These are phyloP conservation scores for Atkinsonella texensis DNA, from an alignment of 2,329 filamentous ascomycete species.

Conservation along the genomic window DNA sequence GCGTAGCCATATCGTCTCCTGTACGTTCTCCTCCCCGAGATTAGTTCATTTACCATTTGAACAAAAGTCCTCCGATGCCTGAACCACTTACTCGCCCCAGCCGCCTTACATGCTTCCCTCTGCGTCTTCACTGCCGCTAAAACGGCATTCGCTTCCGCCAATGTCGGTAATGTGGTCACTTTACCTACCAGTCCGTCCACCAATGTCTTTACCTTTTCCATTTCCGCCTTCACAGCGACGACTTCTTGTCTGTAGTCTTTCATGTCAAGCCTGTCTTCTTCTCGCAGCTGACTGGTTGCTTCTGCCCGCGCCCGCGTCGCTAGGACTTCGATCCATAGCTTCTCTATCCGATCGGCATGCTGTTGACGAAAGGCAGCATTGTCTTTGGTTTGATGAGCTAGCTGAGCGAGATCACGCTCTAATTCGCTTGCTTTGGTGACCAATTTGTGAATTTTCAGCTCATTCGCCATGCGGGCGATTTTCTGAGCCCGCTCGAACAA, in stretches of 20 bases:
- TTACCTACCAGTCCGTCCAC: constrained; percentile 13
- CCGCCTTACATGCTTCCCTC: constrained; percentile 1
- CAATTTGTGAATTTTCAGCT: constrained; percentile 22
- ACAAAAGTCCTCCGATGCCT: background rate
- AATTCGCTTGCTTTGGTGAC: constrained; percentile 17
- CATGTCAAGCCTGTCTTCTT: constrained; percentile 2
- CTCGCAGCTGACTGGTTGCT: constrained; percentile 1
- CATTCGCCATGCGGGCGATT: constrained; percentile 25
- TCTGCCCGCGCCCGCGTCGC: constrained; percentile 18
- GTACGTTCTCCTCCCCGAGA: background rate
- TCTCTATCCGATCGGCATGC: constrained; percentile 18
- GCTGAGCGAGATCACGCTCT: constrained; percentile 16
- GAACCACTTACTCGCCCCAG: background rate
- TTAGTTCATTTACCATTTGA: background rate
- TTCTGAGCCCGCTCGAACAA: constrained; percentile 18
- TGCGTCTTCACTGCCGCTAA: constrained; percentile 4
- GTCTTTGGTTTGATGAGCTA: constrained; percentile 15
- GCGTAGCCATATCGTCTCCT: constrained; percentile 9
- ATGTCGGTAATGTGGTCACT: constrained; percentile 12
- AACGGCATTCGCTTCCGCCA: constrained; percentile 11
- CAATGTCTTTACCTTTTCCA: constrained; percentile 13
- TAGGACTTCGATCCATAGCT: constrained; percentile 19
- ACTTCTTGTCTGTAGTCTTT: constrained; percentile 4
- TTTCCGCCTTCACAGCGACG: constrained; percentile 9
- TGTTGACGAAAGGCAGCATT: constrained; percentile 17